Evolutionary conservation across 169 alveolate genomes (phyloP).

Genomic region (Cryptosporidium xiaoi): DNA sequence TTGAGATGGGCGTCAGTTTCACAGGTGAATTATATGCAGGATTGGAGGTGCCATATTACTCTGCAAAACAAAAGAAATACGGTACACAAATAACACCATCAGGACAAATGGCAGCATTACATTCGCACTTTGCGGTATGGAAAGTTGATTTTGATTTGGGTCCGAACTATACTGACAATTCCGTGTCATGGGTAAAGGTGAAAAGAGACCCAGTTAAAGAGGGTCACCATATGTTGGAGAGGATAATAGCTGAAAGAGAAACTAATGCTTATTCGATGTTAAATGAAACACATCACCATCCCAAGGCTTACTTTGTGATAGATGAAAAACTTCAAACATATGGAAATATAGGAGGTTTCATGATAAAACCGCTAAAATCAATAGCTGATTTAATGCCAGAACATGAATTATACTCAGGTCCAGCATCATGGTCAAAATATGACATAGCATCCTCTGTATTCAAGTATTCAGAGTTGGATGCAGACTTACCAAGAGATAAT

Average conservation of each 20-base stretch:
- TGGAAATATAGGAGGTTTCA: constrained; percentile 80
- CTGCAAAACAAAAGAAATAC: constrained; percentile 77
- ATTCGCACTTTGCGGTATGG: constrained; percentile 81
- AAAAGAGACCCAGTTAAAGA: constrained; percentile 76
- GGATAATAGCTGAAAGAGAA: constrained; percentile 77
- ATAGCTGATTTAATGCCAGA: constrained; percentile 77
- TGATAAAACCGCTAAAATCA: constrained; percentile 72
- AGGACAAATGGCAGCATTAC: constrained; percentile 82
- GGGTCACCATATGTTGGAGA: constrained; percentile 78
- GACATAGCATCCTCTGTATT: constrained; percentile 76
- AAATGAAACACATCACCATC: constrained; percentile 78
- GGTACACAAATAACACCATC: constrained; percentile 81
- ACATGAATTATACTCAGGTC: constrained; percentile 79
- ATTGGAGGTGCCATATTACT: constrained; percentile 80
- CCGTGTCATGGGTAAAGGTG: constrained; percentile 78
- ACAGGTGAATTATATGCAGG: constrained; percentile 84
- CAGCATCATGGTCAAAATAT: constrained; percentile 82
- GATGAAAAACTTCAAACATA: constrained; percentile 77
- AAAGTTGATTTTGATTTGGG: constrained; percentile 80
- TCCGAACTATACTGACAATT: constrained; percentile 75
- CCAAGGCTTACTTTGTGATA: constrained; percentile 77
- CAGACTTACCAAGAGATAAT: constrained; percentile 80
- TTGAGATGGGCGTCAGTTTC: constrained; percentile 78
- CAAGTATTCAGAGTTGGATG: constrained; percentile 78
- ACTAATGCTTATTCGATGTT: constrained; percentile 73